Evolutionary conservation across 2,329 filamentous ascomycete species (phyloP).

Genomic region (Talaromyces rugulosus): DNA sequence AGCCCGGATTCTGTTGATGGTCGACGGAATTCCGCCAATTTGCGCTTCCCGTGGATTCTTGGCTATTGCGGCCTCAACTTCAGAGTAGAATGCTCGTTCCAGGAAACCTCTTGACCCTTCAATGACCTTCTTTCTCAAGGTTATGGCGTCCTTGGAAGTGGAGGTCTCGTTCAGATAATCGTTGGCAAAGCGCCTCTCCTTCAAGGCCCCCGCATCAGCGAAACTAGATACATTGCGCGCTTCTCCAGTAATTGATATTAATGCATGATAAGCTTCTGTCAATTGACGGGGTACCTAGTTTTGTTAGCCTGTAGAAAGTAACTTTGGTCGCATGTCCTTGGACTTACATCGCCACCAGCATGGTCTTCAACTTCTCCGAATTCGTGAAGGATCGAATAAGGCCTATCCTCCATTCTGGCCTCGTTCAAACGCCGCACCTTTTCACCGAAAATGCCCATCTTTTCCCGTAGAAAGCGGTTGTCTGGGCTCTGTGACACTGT

Average conservation of each 20-base stretch:
- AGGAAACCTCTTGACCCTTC: slow-evolving; percentile 74
- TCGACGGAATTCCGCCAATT: slow-evolving; percentile 81
- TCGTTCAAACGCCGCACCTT: slow-evolving; percentile 76
- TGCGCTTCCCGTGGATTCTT: slow-evolving; percentile 86
- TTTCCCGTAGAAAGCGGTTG: slow-evolving; percentile 74
- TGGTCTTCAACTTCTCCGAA: slow-evolving; percentile 70
- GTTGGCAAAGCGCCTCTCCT: slow-evolving; percentile 69
- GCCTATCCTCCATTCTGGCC: slow-evolving; percentile 60
- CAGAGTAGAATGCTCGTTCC: slow-evolving; percentile 73
- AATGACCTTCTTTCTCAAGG: slow-evolving; percentile 74
- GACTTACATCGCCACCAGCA: slow-evolving; percentile 59
- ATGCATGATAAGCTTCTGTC: slow-evolving; percentile 74
- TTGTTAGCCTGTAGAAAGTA: background rate
- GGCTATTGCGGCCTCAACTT: slow-evolving; percentile 71
- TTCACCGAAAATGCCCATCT: slow-evolving; percentile 75
- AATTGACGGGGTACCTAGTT: slow-evolving; percentile 65
- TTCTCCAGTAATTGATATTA: slow-evolving; percentile 76
- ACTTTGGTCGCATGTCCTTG: slow-evolving; percentile 17
- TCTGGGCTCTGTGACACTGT: slow-evolving; percentile 55
- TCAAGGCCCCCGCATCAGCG: slow-evolving; percentile 61
- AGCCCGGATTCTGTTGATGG: slow-evolving; percentile 85
- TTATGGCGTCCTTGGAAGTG: slow-evolving; percentile 60
- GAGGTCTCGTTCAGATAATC: slow-evolving; percentile 73
- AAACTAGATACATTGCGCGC: slow-evolving; percentile 56
- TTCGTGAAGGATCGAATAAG: slow-evolving; percentile 71